Base-by-base conservation (phyloP, 2,329 filamentous ascomycete genomes). In the Aspergillus glaucus region DNA sequence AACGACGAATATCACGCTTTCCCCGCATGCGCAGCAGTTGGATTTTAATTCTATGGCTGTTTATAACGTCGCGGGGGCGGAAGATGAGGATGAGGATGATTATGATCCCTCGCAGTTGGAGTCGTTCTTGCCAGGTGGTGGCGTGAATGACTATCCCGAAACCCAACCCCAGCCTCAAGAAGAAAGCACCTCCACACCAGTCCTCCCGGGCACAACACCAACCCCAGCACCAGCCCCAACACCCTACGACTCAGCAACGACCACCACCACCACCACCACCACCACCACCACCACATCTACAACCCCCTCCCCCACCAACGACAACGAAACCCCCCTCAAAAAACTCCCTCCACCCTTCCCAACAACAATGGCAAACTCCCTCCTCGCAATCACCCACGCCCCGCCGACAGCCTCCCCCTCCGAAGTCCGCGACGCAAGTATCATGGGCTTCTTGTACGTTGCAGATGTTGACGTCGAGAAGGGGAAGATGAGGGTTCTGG, bases 371-470 rank as follows among this genome's bases (percentile, higher is more conserved):
- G 80, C 88, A 53, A 90, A 95, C 62, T 87, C 86, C 64, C 79
- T 95, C 0, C 74, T 97, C 7, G 89, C 92, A 0, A 84, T 98
- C 46, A 89, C 94, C 68, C 84, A 90, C 62, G 89, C 87, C 42
- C 78, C 81, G 2, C 70, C 80, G 0, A 83, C 80, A 43, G 89
- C 93, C 52, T 73, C 79, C 1, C 79, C 86, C 6, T 83, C 88
- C 43, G 79, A 81, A 1, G 84, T 97, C 41, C 80, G 88, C 10
- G 86, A 91, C 58, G 84, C 90, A 6, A 86, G 85, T 48, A 84
- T 97, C 26, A 86, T 94, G 79, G 93, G 93, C 0, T 98, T 95
- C 62, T 79, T 96, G 26, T 96, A 95, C 62, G 87, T 97, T 14
- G 86, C 88, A 1, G 88, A 95, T 53, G 88, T 97, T 3, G 91